These are phyloP conservation scores for Neurospora sp. DNA, from an alignment of 495 filamentous ascomycete species.

Conservation along the genomic window DNA sequence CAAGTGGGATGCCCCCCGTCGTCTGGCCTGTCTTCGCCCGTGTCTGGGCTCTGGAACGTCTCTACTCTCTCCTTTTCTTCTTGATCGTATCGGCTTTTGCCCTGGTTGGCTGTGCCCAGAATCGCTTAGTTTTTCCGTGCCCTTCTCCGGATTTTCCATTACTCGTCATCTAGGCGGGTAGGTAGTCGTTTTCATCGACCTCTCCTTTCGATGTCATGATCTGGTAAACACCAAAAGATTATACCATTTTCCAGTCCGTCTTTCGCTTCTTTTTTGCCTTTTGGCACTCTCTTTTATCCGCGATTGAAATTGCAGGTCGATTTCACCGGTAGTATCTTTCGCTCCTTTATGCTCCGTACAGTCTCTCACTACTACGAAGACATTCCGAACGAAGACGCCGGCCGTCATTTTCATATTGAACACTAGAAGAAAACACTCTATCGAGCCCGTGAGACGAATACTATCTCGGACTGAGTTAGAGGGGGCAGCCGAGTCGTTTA, in stretches of 20 bases:
- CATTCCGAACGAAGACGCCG: conserved; percentile 15
- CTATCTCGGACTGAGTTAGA: conserved; percentile 2
- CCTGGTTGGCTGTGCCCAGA: not conserved
- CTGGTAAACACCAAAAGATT: conserved; percentile 2
- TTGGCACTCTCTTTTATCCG: conserved; percentile 9
- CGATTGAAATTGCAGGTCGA: conserved; percentile 25
- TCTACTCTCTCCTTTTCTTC: not conserved
- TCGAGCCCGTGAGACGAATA: conserved; percentile 1
- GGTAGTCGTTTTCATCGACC: not conserved
- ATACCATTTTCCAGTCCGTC: conserved; percentile 21
- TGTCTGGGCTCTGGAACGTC: conserved; percentile 1
- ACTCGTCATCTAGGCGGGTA: not conserved
- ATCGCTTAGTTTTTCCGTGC: conserved; percentile 7
- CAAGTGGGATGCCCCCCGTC: conserved; percentile 13
- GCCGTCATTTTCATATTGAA: conserved; percentile 6
- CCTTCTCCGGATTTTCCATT: conserved; percentile 12
- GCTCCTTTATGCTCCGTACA: not conserved
- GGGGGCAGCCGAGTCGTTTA: conserved; percentile 5
- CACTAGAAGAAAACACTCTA: not conserved
- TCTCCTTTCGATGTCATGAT: conserved; percentile 10
- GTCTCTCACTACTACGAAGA: conserved; percentile 3
- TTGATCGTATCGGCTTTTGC: not conserved
- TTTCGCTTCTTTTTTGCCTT: conserved; percentile 23
- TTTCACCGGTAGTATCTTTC: conserved; percentile 16
- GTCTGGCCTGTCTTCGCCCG: conserved; percentile 14